Evolutionary conservation across 352 stramenopile species (phyloP).

Genomic region (Aphanomyces invadans): DNA sequence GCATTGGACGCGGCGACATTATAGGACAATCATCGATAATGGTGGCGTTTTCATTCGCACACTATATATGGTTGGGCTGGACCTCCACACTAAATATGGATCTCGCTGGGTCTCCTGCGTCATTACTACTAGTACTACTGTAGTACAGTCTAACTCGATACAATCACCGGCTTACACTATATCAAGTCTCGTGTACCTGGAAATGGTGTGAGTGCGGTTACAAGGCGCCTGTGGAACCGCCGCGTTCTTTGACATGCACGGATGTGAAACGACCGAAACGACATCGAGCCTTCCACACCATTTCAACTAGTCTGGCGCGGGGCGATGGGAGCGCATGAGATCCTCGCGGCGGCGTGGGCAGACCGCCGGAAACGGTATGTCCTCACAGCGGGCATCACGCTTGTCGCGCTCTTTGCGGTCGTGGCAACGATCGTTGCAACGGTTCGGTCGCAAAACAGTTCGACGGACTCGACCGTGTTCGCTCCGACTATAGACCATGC

Average conservation of each 20-base stretch:
- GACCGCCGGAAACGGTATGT: slow-evolving; percentile 6
- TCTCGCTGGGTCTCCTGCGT: too few relatives aligned
- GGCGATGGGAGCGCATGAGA: background rate
- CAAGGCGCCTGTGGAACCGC: too few relatives aligned
- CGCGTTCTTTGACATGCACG: too few relatives aligned
- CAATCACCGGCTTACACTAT: too few relatives aligned
- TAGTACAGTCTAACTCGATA: too few relatives aligned
- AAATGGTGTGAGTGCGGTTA: too few relatives aligned
- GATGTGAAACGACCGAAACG: background rate
- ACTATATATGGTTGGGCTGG: too few relatives aligned
- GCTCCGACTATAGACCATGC: background rate
- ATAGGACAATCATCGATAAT: too few relatives aligned
- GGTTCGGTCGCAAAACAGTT: background rate
- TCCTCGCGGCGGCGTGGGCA: background rate
- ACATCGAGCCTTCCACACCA: background rate
- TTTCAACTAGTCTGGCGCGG: background rate
- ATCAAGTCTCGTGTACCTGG: background rate
- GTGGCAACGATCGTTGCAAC: slow-evolving; percentile 2
- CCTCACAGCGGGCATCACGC: background rate
- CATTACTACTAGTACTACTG: too few relatives aligned
- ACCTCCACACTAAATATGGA: too few relatives aligned
- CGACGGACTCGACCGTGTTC: background rate
- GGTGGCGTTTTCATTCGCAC: too few relatives aligned
- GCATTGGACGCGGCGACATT: too few relatives aligned
- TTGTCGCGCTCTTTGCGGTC: background rate